These are phyloP conservation scores for Miscanthus lutarioriparius DNA, from an alignment of 176 grass and related monocot genomes.

Conservation along the genomic window DNA sequence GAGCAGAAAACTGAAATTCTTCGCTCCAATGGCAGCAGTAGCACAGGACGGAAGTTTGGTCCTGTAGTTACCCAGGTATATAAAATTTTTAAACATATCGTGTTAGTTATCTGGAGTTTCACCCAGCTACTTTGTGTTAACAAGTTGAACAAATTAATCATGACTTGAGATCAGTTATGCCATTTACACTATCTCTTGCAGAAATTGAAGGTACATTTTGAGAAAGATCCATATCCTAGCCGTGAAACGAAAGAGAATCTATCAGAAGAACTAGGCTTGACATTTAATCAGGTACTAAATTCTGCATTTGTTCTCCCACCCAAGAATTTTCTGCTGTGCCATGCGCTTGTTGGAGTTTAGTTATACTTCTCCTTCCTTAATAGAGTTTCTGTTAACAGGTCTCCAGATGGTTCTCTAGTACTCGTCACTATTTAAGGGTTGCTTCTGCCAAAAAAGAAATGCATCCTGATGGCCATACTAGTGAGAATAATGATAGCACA, in stretches of 20 bases:
- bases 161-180: background rate
- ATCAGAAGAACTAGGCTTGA: conserved; percentile 60
- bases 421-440: conserved; percentile 52
- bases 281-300: conserved; percentile 53
- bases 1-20: conserved; percentile 34
- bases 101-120: background rate
- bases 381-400: conserved; percentile 47
- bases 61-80: conserved; percentile 49
- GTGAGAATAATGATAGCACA: conserved; percentile 34
- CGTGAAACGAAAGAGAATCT: conserved; percentile 53
- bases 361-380: conserved; percentile 34
- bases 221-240: conserved; percentile 68
- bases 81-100: conserved; percentile 17
- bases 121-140: background rate
- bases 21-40: conserved; percentile 40
- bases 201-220: conserved; percentile 51
- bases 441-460: conserved; percentile 40
- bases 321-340: conserved; percentile 16
- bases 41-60: conserved; percentile 40
- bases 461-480: conserved; percentile 13
- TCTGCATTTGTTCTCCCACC: background rate
- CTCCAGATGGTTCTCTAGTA: conserved; percentile 63
- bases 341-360: background rate
- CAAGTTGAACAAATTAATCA: conserved; percentile 5
- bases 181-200: conserved; percentile 31